phyloP scores from a whole-genome alignment of 2,329 filamentous ascomycete genomes.

The Diaporthe vaccinii region DNA sequence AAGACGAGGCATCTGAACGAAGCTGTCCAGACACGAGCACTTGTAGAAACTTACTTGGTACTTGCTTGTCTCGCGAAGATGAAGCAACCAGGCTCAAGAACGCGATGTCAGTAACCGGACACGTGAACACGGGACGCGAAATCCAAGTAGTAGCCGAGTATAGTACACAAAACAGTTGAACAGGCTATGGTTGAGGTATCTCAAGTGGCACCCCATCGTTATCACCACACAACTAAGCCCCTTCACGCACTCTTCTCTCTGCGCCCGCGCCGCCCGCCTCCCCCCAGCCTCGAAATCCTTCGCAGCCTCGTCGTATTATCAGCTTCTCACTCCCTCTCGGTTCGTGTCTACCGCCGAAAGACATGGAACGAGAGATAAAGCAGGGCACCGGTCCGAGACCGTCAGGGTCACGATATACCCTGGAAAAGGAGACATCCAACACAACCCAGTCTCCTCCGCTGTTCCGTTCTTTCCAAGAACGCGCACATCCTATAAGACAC shows the following conservation, averaged over 20 bases:
- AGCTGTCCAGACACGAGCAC: not conserved
- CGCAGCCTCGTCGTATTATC: constrained; percentile 39
- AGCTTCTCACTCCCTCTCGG: constrained; percentile 34
- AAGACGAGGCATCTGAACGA: not conserved
- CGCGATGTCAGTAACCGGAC: not conserved
- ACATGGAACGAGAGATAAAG: constrained; percentile 44
- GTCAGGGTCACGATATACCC: constrained; percentile 44
- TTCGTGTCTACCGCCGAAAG: constrained; percentile 45
- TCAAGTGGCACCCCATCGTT: constrained; percentile 40
- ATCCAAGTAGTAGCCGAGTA: constrained; percentile 33
- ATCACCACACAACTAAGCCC: constrained; percentile 34
- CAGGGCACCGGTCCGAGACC: constrained; percentile 41
- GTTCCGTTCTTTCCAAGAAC: constrained; percentile 40
- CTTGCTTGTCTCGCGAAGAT: not conserved
- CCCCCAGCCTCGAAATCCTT: not conserved
- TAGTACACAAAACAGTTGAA: constrained; percentile 42
- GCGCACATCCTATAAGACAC: constrained; percentile 41
- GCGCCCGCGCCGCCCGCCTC: constrained; percentile 14
- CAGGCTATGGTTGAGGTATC: constrained; percentile 43
- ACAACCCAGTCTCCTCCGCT: constrained; percentile 43
- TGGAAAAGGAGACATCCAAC: constrained; percentile 49
- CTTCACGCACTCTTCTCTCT: constrained; percentile 14
- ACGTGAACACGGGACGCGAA: constrained; percentile 20
- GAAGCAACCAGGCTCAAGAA: not conserved
- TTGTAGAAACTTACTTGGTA: not conserved